phyloP scores from a whole-genome alignment of 202 grass and related monocot species.

The Dendrocalamus latiflorus region DNA sequence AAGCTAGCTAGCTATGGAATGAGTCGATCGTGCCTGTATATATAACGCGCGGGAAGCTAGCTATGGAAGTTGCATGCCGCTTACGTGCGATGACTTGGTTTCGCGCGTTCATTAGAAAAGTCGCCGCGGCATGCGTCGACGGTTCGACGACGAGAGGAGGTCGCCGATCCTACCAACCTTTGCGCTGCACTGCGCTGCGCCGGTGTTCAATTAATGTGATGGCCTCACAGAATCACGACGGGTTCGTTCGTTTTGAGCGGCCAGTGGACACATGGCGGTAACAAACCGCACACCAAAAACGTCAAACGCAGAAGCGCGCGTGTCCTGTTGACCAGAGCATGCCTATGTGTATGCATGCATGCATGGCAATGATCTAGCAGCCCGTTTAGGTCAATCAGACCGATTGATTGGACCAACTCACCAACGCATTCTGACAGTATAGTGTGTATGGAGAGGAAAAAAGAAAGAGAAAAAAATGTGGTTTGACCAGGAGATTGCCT shows the following conservation, averaged over 20 bases:
- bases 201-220: no score
- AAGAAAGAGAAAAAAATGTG: neutral
- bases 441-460: neutral
- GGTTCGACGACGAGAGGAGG: neutral
- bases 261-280: neutral
- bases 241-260: neutral
- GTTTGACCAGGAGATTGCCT: neutral
- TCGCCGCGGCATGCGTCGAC: neutral
- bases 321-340: constrained; percentile 11
- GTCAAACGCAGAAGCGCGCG: constrained; percentile 5
- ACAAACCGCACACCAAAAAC: neutral
- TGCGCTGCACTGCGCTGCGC: no score
- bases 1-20: neutral
- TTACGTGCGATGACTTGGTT: constrained; percentile 34
- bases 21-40: constrained; percentile 19
- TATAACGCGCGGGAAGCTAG: neutral
- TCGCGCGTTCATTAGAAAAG: constrained; percentile 24
- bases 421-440: neutral
- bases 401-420: constrained; percentile 8
- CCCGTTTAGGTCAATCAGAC: neutral
- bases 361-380: neutral
- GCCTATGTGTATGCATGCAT: neutral
- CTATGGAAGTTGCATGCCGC: constrained; percentile 14
- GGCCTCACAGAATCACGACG: no score
- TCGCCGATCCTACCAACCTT: neutral